A percentile compares a stretch with the other conserved stretches of the same genome.
Conservation (phyloP, 805 yeast genomes). For the Ogataea parapolymorpha region DNA sequence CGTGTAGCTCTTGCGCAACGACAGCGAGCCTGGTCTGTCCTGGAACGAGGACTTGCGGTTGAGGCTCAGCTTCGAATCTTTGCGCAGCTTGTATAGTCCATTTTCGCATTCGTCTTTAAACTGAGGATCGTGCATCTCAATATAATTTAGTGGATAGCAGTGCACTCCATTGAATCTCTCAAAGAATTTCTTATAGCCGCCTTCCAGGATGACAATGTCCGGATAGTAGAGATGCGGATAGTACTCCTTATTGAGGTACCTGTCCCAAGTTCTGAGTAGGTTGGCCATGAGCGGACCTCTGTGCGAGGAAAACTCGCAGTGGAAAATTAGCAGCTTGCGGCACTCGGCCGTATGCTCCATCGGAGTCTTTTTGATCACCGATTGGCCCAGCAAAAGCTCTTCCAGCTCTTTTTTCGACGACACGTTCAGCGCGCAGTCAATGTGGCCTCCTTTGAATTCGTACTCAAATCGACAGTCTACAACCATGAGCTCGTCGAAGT, state of each 20-base stretch:
- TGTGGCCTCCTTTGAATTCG: conserved; percentile 92
- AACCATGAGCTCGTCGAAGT: conserved; percentile 55
- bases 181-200: conserved; percentile 84
- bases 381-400: conserved; percentile 39
- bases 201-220: conserved; percentile 82
- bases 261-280: conserved; percentile 78
- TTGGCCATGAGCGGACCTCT: conserved; percentile 94
- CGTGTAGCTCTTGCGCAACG: conserved; percentile 18
- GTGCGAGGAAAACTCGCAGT: conserved; percentile 90
- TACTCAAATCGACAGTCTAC: conserved; percentile 92
- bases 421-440: conserved; percentile 75
- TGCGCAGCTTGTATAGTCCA: conserved; percentile 39
- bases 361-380: conserved; percentile 21
- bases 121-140: conserved; percentile 77
- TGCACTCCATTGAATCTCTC: conserved; percentile 46
- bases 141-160: conserved; percentile 76
- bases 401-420: conserved; percentile 70
- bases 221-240: conserved; percentile 87
- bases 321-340: conserved; percentile 67
- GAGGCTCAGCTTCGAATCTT: conserved; percentile 31
- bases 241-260: conserved; percentile 63
- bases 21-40: conserved; percentile 8
- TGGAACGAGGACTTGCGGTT: conserved; percentile 26
- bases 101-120: conserved; percentile 42
- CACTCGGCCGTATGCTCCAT: conserved; percentile 19